Percentiles rank a stretch among this genome's conserved stretches.
phyloP scores from a whole-genome alignment of 495 filamentous ascomycete genomes.

The Cercophora newfieldiana region DNA sequence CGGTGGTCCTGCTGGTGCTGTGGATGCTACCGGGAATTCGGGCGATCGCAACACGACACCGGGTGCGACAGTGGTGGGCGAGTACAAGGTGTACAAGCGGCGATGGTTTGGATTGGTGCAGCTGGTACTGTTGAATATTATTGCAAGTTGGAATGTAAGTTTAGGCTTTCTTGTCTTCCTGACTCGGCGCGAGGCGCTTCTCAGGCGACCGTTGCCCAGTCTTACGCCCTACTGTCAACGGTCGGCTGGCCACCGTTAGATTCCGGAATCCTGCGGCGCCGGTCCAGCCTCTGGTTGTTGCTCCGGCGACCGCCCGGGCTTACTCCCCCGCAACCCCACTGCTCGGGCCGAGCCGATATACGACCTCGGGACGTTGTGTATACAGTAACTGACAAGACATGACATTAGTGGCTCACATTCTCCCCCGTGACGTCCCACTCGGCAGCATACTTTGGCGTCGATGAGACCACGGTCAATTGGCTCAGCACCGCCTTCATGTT shows the following conservation, averaged over 20 bases:
- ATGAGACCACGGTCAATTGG: slow-evolving; percentile 86
- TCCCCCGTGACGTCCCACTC: slow-evolving; percentile 78
- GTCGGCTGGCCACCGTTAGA: background rate
- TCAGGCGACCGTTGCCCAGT: background rate
- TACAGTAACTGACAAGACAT: slow-evolving; percentile 3
- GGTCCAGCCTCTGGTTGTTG: background rate
- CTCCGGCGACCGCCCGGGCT: background rate
- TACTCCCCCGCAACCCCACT: background rate
- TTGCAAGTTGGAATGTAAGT: slow-evolving; percentile 94
- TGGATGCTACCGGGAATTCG: background rate
- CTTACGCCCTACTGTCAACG: background rate
- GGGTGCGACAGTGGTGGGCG: slow-evolving; percentile 15
- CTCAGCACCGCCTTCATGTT: slow-evolving; percentile 84
- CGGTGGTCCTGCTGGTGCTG: background rate
- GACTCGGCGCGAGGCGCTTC: too few species aligned
- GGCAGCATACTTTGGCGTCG: slow-evolving; percentile 71
- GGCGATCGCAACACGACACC: background rate
- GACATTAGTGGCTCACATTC: slow-evolving; percentile 85
- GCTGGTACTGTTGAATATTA: slow-evolving; percentile 83
- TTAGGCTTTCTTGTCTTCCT: background rate
- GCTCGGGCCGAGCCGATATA: background rate
- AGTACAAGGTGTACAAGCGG: slow-evolving; percentile 81
- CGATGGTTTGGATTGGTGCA: slow-evolving; percentile 86
- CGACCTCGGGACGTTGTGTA: background rate
- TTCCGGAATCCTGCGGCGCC: background rate